These are phyloP conservation scores for Lycium ferocissimum DNA, from an alignment of 257 asterid genomes.

Conservation along the genomic window DNA sequence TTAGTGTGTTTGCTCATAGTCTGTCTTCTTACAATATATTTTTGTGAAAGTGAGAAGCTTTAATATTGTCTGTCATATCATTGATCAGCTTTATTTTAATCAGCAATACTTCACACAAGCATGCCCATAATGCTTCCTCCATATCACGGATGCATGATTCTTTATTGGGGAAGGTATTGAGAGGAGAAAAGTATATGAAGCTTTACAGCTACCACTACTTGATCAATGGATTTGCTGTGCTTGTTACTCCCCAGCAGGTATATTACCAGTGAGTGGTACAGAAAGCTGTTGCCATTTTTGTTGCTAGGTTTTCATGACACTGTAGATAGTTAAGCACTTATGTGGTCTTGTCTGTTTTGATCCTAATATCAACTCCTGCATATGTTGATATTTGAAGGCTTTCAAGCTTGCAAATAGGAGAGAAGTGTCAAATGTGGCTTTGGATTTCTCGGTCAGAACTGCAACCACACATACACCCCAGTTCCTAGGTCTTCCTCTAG, in stretches of 20 bases:
- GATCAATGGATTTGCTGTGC: slow-evolving; percentile 92
- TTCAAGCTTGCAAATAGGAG: slow-evolving; percentile 69
- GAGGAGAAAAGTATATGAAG: slow-evolving; percentile 83
- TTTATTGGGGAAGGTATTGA: slow-evolving; percentile 58
- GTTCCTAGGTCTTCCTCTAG: slow-evolving; percentile 92
- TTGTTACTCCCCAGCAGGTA: slow-evolving; percentile 90
- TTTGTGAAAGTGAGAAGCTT: slow-evolving; percentile 29
- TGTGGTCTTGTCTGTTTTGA: background rate
- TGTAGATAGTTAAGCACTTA: background rate
- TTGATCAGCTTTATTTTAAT: slow-evolving; percentile 32
- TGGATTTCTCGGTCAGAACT: slow-evolving; percentile 87
- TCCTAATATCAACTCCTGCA: slow-evolving; percentile 17
- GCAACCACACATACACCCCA: slow-evolving; percentile 97
- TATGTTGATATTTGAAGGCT: slow-evolving; percentile 58
- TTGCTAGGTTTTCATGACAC: background rate
- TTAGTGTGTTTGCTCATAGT: background rate
- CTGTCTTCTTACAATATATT: background rate
- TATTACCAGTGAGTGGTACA: background rate
- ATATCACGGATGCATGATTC: slow-evolving; percentile 77
- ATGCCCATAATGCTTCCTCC: slow-evolving; percentile 42
- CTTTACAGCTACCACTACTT: slow-evolving; percentile 93
- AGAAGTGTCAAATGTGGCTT: slow-evolving; percentile 78
- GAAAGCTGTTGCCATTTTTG: background rate
- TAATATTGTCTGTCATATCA: background rate
- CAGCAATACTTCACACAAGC: slow-evolving; percentile 66